A percentile compares a stretch with the other conserved stretches of the same genome.
Conservation (phyloP, 495 filamentous ascomycete species). For the Ascobolus immersus region DNA sequence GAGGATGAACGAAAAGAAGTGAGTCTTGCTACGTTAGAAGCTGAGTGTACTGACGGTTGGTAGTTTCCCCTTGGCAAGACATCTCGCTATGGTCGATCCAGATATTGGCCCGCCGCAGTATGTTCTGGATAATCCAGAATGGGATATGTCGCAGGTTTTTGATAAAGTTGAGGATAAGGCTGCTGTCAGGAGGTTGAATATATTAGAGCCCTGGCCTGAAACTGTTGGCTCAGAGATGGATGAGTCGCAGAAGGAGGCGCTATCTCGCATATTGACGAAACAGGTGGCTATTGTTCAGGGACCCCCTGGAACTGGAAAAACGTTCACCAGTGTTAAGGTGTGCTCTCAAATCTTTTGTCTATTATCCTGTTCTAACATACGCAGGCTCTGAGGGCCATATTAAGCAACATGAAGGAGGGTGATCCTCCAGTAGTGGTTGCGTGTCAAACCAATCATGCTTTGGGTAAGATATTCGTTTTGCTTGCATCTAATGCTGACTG, state of each 20-base stretch:
- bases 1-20: constrained; percentile 35
- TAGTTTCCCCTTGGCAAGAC: constrained; percentile 36
- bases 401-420: constrained; percentile 30
- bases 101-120: constrained; percentile 26
- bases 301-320: constrained; percentile 59
- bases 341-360: not conserved
- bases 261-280: constrained; percentile 46
- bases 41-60: constrained; percentile 1
- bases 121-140: constrained; percentile 20
- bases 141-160: constrained; percentile 24
- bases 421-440: constrained; percentile 54
- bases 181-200: constrained; percentile 18
- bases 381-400: constrained; percentile 37
- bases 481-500: not conserved
- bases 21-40: constrained; percentile 10
- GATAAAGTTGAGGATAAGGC: not conserved
- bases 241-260: constrained; percentile 37
- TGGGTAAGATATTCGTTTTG: constrained; percentile 16
- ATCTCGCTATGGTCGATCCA: constrained; percentile 29
- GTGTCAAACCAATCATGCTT: constrained; percentile 78
- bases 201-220: constrained; percentile 28
- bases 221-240: constrained; percentile 31
- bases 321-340: constrained; percentile 10
- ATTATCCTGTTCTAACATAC: not conserved
- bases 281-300: constrained; percentile 63